Conservation (phyloP, 2,329 filamentous ascomycete genomes). For the Juglanconis oblonga region DNA sequence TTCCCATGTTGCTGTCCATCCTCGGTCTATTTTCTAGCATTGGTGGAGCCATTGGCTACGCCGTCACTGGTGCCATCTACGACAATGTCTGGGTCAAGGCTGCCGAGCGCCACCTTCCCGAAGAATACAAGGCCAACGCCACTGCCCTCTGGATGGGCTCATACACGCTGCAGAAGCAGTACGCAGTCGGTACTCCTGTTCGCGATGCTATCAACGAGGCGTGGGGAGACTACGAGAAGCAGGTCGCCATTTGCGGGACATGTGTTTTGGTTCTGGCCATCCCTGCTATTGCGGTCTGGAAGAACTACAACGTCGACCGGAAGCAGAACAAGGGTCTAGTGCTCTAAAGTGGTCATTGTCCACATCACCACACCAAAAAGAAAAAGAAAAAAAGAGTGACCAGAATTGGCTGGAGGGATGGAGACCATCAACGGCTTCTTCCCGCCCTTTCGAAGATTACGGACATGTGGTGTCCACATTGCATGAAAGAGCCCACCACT, state of each 20-base stretch:
- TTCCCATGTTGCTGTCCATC: conserved; percentile 33
- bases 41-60: conserved; percentile 31
- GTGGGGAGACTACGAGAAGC: conserved; percentile 35
- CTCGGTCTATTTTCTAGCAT: conserved; percentile 32
- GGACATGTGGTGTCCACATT: neutral
- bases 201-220: conserved; percentile 34
- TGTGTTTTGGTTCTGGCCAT: conserved; percentile 30
- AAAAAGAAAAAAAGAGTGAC: neutral
- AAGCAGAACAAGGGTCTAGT: conserved; percentile 21
- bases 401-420: neutral
- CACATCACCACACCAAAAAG: too few species aligned
- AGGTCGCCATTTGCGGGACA: conserved; percentile 32
- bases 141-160: conserved; percentile 26
- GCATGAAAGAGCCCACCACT: neutral
- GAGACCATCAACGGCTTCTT: neutral
- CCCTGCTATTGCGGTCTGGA: conserved; percentile 34
- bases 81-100: neutral
- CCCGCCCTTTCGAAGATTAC: neutral
- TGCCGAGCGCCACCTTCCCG: conserved; percentile 11
- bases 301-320: conserved; percentile 35
- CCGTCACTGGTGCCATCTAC: conserved; percentile 15
- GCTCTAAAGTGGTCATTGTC: conserved; percentile 3
- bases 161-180: conserved; percentile 27
- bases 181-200: conserved; percentile 26
- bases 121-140: conserved; percentile 23